Conservation (phyloP, 192 early-diverging fungal species). For the Linderina pennispora region DNA sequence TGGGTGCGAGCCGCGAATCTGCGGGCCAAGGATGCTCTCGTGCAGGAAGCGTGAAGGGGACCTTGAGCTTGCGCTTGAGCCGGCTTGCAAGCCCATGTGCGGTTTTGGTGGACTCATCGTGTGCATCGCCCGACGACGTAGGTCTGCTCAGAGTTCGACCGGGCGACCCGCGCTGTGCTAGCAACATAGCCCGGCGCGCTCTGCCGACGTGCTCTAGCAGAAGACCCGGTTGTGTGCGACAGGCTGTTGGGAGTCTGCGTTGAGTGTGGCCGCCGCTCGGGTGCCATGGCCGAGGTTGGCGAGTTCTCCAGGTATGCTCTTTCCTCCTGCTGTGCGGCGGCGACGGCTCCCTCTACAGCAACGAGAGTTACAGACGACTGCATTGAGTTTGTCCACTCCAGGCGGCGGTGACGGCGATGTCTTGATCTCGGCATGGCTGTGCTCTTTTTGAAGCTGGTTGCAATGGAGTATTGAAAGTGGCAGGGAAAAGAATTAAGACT, state of each 20-base stretch:
- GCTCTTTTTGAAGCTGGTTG: not conserved
- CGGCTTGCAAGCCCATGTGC: constrained; percentile 11
- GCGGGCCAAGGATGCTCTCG: constrained; percentile 2
- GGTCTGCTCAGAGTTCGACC: constrained; percentile 36
- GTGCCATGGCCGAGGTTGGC: no score
- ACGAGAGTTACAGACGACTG: constrained; percentile 32
- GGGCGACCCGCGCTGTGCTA: constrained; percentile 1
- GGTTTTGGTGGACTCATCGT: constrained; percentile 4
- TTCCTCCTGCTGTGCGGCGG: not conserved
- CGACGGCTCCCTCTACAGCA: constrained; percentile 8
- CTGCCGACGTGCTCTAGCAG: no score
- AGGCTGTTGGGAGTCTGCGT: no score
- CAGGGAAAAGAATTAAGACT: not conserved
- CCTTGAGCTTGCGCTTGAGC: constrained; percentile 14
- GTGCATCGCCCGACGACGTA: not conserved
- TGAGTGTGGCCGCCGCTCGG: no score
- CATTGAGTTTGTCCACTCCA: constrained; percentile 39
- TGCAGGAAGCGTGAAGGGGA: constrained; percentile 15
- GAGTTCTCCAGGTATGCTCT: no score
- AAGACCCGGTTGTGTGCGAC: no score
- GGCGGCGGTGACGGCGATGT: constrained; percentile 8
- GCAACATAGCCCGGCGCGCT: no score
- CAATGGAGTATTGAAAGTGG: not conserved
- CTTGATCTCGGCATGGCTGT: not conserved
- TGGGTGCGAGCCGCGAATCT: constrained; percentile 8